A percentile compares a stretch with the other conserved stretches of the same genome.
These are phyloP conservation scores for Patellifolia procumbens DNA, from an alignment of 179 eudicot species.

Conservation along the genomic window DNA sequence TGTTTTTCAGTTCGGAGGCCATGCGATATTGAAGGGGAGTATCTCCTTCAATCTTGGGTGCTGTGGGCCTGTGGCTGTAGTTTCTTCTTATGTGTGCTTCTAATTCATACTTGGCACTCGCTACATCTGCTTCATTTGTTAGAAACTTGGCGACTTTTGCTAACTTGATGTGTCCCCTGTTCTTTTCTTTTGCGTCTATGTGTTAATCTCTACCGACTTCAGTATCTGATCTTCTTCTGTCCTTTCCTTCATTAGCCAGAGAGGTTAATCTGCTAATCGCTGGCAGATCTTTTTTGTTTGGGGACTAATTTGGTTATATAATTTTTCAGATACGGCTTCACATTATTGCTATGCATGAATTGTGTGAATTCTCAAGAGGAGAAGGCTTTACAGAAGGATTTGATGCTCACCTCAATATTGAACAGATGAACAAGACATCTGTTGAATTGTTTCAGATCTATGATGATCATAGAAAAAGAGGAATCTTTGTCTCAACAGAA, in stretches of 20 bases:
- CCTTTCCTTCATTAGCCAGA: constrained; percentile 1
- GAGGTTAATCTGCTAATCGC: constrained; percentile 1
- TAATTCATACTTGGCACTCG: neutral
- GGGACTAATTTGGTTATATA: constrained; percentile 19
- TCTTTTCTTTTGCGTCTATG: neutral
- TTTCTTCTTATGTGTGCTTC: constrained; percentile 4
- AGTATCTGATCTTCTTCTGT: neutral
- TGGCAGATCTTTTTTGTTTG: neutral
- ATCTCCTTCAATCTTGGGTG: constrained; percentile 6
- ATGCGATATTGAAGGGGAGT: neutral
- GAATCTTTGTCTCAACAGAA: constrained; percentile 71
- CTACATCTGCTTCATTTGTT: neutral
- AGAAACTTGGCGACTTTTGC: neutral
- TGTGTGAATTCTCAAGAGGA: constrained; percentile 94
- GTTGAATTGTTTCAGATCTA: constrained; percentile 94
- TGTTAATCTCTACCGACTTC: constrained; percentile 6
- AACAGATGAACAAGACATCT: constrained; percentile 99
- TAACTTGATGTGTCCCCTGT: constrained; percentile 1
- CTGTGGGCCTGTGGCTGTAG: constrained; percentile 11
- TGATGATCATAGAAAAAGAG: constrained; percentile 95
- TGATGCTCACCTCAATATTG: constrained; percentile 98
- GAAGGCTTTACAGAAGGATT: constrained; percentile 98
- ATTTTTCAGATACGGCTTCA: constrained; percentile 92
- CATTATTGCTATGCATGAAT: constrained; percentile 93
- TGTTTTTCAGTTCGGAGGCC: neutral